These are phyloP conservation scores for Cercospora sesami DNA, from an alignment of 2,329 filamentous ascomycete species.

Conservation along the genomic window DNA sequence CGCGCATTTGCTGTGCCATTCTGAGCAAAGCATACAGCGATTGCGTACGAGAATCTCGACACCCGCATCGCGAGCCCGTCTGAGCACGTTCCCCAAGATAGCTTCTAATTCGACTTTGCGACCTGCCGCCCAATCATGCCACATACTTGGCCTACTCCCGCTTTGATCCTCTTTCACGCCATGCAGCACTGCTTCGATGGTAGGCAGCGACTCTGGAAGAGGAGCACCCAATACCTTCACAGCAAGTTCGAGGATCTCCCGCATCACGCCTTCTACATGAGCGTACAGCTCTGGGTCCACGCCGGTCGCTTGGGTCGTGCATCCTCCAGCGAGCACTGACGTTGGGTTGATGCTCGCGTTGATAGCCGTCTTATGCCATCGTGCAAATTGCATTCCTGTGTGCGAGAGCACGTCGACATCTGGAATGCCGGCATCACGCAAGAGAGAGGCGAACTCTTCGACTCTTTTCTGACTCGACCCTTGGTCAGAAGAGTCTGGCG, in stretches of 20 bases:
- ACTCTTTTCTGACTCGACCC: constrained; percentile 42
- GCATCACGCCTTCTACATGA: constrained; percentile 67
- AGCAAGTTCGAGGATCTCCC: constrained; percentile 65
- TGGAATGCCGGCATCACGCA: constrained; percentile 60
- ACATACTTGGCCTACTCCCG: constrained; percentile 65
- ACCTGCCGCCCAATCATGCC: constrained; percentile 67
- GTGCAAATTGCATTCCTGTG: constrained; percentile 65
- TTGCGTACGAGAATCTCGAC: constrained; percentile 67
- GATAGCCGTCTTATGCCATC: constrained; percentile 77
- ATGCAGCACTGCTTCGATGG: constrained; percentile 61
- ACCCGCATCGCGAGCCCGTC: constrained; percentile 61
- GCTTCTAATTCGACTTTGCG: constrained; percentile 69
- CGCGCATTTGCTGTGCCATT: constrained; percentile 59
- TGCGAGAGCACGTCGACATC: constrained; percentile 66
- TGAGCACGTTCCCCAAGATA: constrained; percentile 68
- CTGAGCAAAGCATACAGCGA: constrained; percentile 65
- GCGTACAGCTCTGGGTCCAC: constrained; percentile 60
- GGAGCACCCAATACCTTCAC: constrained; percentile 61
- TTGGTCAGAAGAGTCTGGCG: constrained; percentile 43
- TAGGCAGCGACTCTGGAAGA: constrained; percentile 61
- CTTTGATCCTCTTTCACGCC: constrained; percentile 62
- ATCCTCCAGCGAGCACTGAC: constrained; percentile 64
- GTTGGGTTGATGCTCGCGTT: constrained; percentile 74
- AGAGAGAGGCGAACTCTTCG: constrained; percentile 53
- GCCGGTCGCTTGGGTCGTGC: constrained; percentile 65